Percentiles rank a stretch among this genome's conserved stretches.
These are phyloP conservation scores for Sinapis alba DNA, from an alignment of 441 rosid species.

Conservation along the genomic window DNA sequence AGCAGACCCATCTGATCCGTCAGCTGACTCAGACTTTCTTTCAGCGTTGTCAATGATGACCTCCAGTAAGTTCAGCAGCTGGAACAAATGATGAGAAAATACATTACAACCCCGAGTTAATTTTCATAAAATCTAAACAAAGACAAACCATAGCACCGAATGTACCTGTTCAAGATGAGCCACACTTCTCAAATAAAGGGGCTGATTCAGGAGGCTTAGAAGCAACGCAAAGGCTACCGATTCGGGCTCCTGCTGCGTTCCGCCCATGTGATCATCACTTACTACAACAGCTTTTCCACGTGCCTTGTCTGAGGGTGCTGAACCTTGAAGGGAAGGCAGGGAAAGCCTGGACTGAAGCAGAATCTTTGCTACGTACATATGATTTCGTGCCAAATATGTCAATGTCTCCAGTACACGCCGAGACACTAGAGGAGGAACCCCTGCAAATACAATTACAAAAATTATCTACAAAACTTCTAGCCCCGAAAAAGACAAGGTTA, in stretches of 20 bases:
- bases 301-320: slow-evolving; percentile 46
- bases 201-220: slow-evolving; percentile 90
- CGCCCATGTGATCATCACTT: slow-evolving; percentile 50
- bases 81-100: slow-evolving; percentile 37
- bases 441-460: slow-evolving; percentile 43
- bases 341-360: slow-evolving; percentile 77
- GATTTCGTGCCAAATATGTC: slow-evolving; percentile 89
- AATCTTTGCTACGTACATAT: slow-evolving; percentile 80
- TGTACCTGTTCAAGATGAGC: slow-evolving; percentile 98
- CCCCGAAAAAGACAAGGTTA: neutral
- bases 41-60: slow-evolving; percentile 84
- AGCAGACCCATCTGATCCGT: slow-evolving; percentile 52
- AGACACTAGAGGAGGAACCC: slow-evolving; percentile 93
- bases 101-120: slow-evolving; percentile 11
- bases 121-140: slow-evolving; percentile 2
- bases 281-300: slow-evolving; percentile 78
- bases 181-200: slow-evolving; percentile 90
- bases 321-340: slow-evolving; percentile 48
- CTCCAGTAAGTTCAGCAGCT: slow-evolving; percentile 92
- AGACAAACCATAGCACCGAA: slow-evolving; percentile 4
- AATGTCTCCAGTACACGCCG: slow-evolving; percentile 92
- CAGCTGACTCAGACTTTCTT: slow-evolving; percentile 60
- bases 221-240: slow-evolving; percentile 72
- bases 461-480: neutral
- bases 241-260: slow-evolving; percentile 50